Evolutionary conservation across 179 eudicot species (phyloP), one percentile per base, ranked within the genome.

Genomic region (Patellifolia procumbens): DNA sequence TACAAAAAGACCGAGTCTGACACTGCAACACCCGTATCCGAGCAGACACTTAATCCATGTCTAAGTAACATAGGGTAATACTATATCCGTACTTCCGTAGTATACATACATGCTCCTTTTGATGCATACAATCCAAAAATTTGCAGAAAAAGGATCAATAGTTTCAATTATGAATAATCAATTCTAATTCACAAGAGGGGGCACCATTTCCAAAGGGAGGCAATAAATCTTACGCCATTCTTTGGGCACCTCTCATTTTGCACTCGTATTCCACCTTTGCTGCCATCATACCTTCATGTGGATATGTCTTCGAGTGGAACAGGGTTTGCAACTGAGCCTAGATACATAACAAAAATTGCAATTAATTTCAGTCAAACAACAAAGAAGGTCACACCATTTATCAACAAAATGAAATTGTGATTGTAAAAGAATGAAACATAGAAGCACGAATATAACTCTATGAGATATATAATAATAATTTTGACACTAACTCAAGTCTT

Each of bases 211-310:
- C n/a, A 26, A 68, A 58, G n/a, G 58, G 8, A 24, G 68, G 75
- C 19, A 29, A 35, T 63, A 72, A 80, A 71, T 70, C 96, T 89
- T 89, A 94, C 98, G 98, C 90, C 98, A 94, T 94, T 91, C 92
- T 90, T 84, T 92, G 97, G 70, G 97, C 97, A 75, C 98, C 98
- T 81, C 98, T 85, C 83, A 84, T 90, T 85, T 81, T 94, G 90
- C 98, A 94, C 80, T 94, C 98, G 73, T 94, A 94, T 83, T 94
- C 98, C 81, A 94, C 91, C 81, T 94, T 94, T 73, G 98, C 96
- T 81, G 98, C 80, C 75, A 94, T 85, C 89, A 87, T 86, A 58
- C 84, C 81, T 88, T 94, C 98, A 74, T 90, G 74, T 42, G 98
- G 97, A 82, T 68, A 89, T 52, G 84, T 65, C 84, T 80, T 94